Evolutionary conservation across 306 rosid genomes (phyloP).

Genomic region (Rosa chinensis): DNA sequence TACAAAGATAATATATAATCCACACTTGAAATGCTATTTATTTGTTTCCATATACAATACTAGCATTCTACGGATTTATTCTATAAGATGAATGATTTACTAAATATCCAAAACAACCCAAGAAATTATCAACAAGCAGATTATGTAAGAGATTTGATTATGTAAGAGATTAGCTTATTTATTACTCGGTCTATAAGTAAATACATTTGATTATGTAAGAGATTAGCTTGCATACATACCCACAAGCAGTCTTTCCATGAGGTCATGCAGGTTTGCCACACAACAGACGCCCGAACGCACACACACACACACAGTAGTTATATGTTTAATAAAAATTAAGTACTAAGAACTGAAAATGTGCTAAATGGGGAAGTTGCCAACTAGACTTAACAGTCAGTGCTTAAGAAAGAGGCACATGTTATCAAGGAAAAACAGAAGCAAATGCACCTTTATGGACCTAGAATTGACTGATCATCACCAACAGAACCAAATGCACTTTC

Average conservation of each 20-base stretch:
- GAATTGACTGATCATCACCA: no score
- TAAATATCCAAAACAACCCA: no score
- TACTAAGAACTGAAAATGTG: neutral
- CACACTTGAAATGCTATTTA: no score
- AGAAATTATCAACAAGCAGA: no score
- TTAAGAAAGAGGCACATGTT: neutral
- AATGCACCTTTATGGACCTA: neutral
- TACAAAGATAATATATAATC: no score
- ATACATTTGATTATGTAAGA: neutral
- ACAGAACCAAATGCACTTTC: no score
- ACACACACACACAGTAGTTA: neutral
- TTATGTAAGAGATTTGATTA: no score
- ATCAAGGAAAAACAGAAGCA: neutral
- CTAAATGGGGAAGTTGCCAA: neutral
- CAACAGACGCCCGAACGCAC: no score
- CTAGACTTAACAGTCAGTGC: neutral
- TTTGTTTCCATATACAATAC: no score
- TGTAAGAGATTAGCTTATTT: no score
- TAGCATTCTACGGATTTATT: no score
- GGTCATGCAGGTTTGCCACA: neutral
- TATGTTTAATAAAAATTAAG: neutral
- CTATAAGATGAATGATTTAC: no score
- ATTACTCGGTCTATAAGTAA: neutral
- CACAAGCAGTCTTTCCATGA: constrained; percentile 86
- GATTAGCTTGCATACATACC: constrained; percentile 43